Evolutionary conservation across 2,329 filamentous ascomycete species (phyloP), one percentile per base, ranked within the genome.

Genomic region (Grosmannia penicillata): DNA sequence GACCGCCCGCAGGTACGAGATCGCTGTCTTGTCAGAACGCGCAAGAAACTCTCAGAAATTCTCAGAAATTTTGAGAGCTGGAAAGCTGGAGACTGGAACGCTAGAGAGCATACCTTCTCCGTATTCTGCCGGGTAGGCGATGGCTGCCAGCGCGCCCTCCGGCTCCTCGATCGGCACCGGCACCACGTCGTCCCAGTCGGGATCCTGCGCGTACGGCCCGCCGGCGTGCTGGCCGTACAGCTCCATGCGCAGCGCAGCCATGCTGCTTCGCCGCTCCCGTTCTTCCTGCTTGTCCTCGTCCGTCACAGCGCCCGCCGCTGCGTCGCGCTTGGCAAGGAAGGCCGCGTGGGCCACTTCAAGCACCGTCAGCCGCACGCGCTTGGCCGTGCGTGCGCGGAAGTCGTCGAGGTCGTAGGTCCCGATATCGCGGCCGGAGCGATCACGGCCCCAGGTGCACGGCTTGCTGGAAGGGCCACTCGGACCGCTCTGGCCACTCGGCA

Each of bases 61-160:
- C 14, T 25, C 43, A 24, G 44, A 36, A 24, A 37, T 15, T 21
- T 22, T 25, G 6, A 30, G 30, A 15, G 8, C 21, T n/a, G 24
- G 30, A 36, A 23, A 27, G 10, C n/a, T n/a, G n/a, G 8, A 22
- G 17, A 39, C 15, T 41, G 29, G 38, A 30, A 31, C 28, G 34
- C 6, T 4, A 13, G 10, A 27, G 13, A 1, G 18, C 35, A 14
- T 58, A 78, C 74, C 69, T 63, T 95, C 87, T 45, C 79, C 75
- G 57, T 98, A 98, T 46, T 91, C 80, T 24, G 84, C 77, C 3
- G 80, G 75, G 59, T 98, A 98, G 41, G 87, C 79, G 57, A 98
- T 98, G 42, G 79, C 75, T n/a, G 89, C 89, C 42, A 98, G 72
- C 22, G 89, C 85, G 48, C 79, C 69, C 48, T 77, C 80, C 43